phyloP scores from a whole-genome alignment of 768 basidiomycete genomes.

The Leccinum uliginosum region DNA sequence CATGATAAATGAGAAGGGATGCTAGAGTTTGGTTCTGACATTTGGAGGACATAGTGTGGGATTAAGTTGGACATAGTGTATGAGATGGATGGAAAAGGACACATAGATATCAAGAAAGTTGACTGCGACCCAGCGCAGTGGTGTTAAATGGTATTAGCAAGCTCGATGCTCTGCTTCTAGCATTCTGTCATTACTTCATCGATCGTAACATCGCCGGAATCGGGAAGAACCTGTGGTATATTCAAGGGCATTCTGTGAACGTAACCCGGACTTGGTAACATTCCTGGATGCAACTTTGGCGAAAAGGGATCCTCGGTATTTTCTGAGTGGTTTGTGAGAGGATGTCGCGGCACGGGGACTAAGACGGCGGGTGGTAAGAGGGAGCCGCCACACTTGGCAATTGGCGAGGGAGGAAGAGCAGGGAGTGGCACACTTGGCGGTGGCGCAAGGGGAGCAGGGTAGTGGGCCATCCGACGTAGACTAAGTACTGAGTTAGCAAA shows the following conservation, averaged over 20 bases:
- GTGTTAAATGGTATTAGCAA: neutral
- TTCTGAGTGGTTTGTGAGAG: conserved; percentile 8
- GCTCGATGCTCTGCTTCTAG: conserved; percentile 5
- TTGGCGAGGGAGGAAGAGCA: conserved; percentile 24
- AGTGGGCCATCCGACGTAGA: conserved; percentile 37
- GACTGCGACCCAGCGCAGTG: conserved; percentile 14
- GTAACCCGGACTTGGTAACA: conserved; percentile 9
- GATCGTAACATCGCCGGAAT: conserved; percentile 1
- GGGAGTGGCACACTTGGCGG: conserved; percentile 30
- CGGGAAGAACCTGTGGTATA: conserved; percentile 4
- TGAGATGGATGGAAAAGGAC: neutral
- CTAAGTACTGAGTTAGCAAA: conserved; percentile 25
- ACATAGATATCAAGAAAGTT: neutral
- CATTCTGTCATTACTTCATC: conserved; percentile 23
- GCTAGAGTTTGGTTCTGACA: neutral
- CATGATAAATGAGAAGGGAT: neutral
- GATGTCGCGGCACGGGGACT: conserved; percentile 16
- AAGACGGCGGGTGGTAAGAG: conserved; percentile 20
- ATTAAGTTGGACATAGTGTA: conserved; percentile 20
- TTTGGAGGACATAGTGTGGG: neutral
- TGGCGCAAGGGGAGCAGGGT: conserved; percentile 22
- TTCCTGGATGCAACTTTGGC: neutral
- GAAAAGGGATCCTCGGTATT: conserved; percentile 2
- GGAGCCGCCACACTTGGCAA: conserved; percentile 8
- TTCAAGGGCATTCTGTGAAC: conserved; percentile 9